Evolutionary conservation across 169 alveolate genomes (phyloP).

Genomic region (Plasmodium blacklocki): DNA sequence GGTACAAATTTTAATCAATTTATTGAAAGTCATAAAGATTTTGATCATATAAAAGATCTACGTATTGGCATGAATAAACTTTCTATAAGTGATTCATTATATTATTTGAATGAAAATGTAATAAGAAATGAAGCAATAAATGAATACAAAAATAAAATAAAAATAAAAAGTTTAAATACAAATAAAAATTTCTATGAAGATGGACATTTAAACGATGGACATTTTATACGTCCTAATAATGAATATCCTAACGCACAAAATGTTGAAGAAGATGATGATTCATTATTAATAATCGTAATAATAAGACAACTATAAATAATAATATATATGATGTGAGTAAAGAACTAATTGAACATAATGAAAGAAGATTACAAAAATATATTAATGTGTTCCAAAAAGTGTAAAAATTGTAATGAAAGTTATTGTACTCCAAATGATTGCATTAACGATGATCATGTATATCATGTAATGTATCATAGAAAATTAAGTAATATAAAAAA

Average conservation of each 20-base stretch:
- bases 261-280: not conserved
- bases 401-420: slow-evolving; percentile 29
- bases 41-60: slow-evolving; percentile 60
- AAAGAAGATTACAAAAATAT: slow-evolving; percentile 49
- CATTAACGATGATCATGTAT: slow-evolving; percentile 43
- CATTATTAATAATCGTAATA: too few relatives aligned
- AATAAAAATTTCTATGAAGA: too few relatives aligned
- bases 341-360: slow-evolving; percentile 22
- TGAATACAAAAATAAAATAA: not conserved
- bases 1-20: slow-evolving; percentile 28
- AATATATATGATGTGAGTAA: slow-evolving; percentile 9
- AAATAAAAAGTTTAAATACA: too few relatives aligned
- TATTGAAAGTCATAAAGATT: slow-evolving; percentile 35
- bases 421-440: slow-evolving; percentile 58
- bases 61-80: slow-evolving; percentile 24
- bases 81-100: slow-evolving; percentile 42
- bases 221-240: too few relatives aligned
- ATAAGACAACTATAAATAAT: not conserved
- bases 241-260: not conserved
- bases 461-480: slow-evolving; percentile 59
- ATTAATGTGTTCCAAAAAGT: slow-evolving; percentile 23
- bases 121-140: slow-evolving; percentile 39
- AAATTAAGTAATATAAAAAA: slow-evolving; percentile 50
- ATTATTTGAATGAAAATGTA: slow-evolving; percentile 56
- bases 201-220: too few relatives aligned